Percentiles rank a stretch among this genome's conserved stretches.
Evolutionary conservation across 768 basidiomycete genomes (phyloP).

Genomic region (Lyophyllum shimeji): DNA sequence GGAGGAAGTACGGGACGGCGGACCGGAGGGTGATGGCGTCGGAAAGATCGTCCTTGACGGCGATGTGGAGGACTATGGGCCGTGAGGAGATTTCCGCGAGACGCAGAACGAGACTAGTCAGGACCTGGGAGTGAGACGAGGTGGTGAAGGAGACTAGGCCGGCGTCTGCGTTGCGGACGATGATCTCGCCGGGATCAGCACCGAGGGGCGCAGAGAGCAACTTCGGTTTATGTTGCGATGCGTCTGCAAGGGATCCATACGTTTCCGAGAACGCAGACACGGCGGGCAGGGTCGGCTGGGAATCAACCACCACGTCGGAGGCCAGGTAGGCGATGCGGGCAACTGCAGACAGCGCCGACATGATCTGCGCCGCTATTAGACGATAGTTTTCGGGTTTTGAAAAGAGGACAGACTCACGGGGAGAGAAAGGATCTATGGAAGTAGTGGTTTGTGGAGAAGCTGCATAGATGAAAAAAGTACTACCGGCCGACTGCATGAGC

Average conservation of each 20-base stretch:
- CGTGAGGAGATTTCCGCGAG: conserved; percentile 64
- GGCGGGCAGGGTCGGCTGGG: conserved; percentile 41
- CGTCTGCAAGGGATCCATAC: conserved; percentile 34
- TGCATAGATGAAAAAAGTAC: background rate
- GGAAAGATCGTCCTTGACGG: conserved; percentile 64
- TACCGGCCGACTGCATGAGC: no score
- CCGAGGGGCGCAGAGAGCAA: conserved; percentile 55
- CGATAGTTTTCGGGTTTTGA: conserved; percentile 1
- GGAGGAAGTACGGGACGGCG: conserved; percentile 77
- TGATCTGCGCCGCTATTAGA: conserved; percentile 16
- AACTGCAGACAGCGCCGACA: conserved; percentile 38
- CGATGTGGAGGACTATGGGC: conserved; percentile 73
- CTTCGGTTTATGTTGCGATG: conserved; percentile 37
- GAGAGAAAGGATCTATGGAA: background rate
- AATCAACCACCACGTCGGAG: conserved; percentile 66
- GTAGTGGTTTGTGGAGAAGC: background rate
- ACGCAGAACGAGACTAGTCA: conserved; percentile 64
- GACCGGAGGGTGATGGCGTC: conserved; percentile 76
- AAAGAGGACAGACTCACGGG: conserved; percentile 1
- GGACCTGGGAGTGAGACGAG: conserved; percentile 45
- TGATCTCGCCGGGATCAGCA: conserved; percentile 61
- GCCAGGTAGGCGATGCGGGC: conserved; percentile 71
- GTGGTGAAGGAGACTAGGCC: conserved; percentile 64
- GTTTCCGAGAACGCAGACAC: conserved; percentile 42
- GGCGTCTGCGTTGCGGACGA: conserved; percentile 46